Base-by-base conservation (phyloP, 2,329 filamentous ascomycete genomes). In the Helminthosporium solani region DNA sequence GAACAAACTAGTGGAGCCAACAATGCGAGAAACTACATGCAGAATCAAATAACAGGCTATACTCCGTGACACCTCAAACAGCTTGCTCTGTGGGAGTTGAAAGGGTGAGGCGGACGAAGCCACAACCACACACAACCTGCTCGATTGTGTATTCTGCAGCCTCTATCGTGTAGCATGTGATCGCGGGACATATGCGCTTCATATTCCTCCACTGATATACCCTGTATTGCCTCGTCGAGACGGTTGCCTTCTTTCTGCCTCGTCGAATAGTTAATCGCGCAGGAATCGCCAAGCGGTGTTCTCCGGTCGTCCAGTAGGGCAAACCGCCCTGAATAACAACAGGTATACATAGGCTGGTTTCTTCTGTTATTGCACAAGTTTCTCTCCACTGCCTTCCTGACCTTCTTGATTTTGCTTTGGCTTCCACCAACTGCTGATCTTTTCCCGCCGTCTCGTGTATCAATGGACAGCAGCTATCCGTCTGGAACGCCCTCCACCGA, bases 261-360 rank as follows among this genome's bases (percentile, higher is more conserved):
- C 34, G 36, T 47, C 44, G 44, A 50, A 42, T 47, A 50, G 47
- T 47, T 44, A 50, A 50, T 47, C 48, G 44, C 48, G 41, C 48
- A 42, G 33, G 19, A 12, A 33, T 36, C 38, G 41, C 44, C 40
- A 47, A 40, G 40, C 19, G 14, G 3, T 30, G 46, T 49, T 42
- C 46, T 49, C 30, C 46, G 19, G 14, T 21, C 3, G 35, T 31
- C 45, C 45, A 45, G 37, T 44, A 40, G 37, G 38, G 46, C 42
- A 27, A 31, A 5, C 33, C 39, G 40, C 41, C 40, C 46, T 43
- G 7, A 8, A 25, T 27, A 34, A 20, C 15, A 25, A 3, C 4
- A 15, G 23, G 21, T 31, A 44, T 44, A 50, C 42, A 47, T 50
- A 50, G 44, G 43, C 41, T 47, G 47, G 36, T 27, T 47, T 40